Conservation (phyloP, 345 rosid genomes). For the Gossypium ekmanianum region DNA sequence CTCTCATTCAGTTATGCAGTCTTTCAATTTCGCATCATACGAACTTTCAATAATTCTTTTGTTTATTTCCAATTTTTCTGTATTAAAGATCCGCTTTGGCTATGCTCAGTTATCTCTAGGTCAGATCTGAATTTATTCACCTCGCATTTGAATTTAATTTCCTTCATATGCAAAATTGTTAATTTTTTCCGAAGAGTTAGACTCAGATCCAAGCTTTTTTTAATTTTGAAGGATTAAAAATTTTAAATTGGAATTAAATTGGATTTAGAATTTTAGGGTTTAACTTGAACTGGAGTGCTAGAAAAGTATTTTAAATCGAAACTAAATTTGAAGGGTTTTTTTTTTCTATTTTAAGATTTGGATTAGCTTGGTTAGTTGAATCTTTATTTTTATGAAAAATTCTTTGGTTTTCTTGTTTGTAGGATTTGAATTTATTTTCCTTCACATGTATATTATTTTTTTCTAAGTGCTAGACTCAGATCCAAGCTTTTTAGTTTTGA, state of each 20-base stretch:
- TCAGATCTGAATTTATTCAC: conserved; percentile 8
- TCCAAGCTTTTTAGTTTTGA: no score
- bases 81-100: conserved; percentile 5
- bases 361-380: no score
- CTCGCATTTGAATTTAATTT: not conserved
- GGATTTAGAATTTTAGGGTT: not conserved
- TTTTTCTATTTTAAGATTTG: no score
- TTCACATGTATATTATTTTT: no score
- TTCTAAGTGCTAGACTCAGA: no score
- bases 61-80: not conserved
- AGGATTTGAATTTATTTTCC: no score
- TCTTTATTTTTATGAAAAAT: not conserved
- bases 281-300: not conserved
- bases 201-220: conserved; percentile 7
- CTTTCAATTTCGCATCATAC: not conserved
- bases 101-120: not conserved
- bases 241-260: no score
- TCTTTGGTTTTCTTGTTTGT: no score
- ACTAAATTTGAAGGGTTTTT: not conserved
- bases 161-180: not conserved
- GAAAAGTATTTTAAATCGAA: not conserved
- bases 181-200: not conserved
- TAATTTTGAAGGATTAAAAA: no score
- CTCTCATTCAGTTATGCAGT: not conserved
- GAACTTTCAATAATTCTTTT: not conserved